A percentile compares a stretch with the other conserved stretches of the same genome.
Conservation (phyloP, 2,329 filamentous ascomycete species). For the Juglanconis oblonga region DNA sequence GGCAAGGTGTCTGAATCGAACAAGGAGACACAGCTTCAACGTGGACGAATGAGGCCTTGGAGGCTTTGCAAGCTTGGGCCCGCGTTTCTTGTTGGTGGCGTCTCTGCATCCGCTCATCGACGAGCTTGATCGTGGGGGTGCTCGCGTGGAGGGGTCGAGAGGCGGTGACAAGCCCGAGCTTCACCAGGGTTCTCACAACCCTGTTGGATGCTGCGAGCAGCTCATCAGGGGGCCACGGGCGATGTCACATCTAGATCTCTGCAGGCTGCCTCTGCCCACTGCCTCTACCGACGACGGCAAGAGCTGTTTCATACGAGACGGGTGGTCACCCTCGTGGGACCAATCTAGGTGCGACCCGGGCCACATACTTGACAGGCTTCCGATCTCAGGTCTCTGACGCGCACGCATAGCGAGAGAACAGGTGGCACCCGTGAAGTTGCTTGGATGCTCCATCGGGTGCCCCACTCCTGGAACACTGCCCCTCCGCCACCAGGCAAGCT, state of each 20-base stretch:
- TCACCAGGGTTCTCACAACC: neutral
- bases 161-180: constrained; percentile 11
- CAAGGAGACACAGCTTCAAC: constrained; percentile 13
- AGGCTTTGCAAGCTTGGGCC: neutral
- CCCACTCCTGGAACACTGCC: neutral
- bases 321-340: neutral
- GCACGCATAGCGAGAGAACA: neutral
- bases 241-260: constrained; percentile 5
- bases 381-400: neutral
- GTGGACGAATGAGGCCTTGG: constrained; percentile 10
- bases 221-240: neutral
- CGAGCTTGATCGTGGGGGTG: constrained; percentile 13
- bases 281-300: neutral
- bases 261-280: neutral
- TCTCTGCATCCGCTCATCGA: neutral
- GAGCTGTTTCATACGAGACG: neutral
- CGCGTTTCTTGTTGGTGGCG: neutral
- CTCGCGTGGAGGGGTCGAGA: neutral
- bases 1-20: constrained; percentile 6
- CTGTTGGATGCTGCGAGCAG: neutral
- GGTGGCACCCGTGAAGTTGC: neutral
- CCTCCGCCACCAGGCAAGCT: neutral
- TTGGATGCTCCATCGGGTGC: neutral
- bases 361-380: neutral
- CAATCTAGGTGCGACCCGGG: neutral